Evolutionary conservation across 1,284 basidiomycete species (phyloP), one percentile per base, ranked within the genome.

Genomic region (Papiliotrema fonsecae): DNA sequence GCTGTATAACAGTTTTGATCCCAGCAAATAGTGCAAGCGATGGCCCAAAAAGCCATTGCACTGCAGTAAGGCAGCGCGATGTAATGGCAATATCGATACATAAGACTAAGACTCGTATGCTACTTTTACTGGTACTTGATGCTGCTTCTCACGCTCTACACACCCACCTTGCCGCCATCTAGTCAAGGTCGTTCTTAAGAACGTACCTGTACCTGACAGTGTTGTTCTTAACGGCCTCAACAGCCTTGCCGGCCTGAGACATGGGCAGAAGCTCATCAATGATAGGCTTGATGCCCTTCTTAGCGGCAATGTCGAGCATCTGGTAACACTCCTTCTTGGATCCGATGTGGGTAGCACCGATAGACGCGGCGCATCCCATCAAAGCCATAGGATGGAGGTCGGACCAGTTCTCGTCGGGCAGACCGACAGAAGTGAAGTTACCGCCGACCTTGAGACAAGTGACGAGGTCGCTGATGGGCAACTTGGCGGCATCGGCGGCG

Each of bases 221-320:
- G 60, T 78, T 79, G 49, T 76, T 67, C 66, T 77, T 74, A 42
- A 82, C 69, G 18, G 75, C 74, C 62, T 79, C 72, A 42, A 82
- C 74, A 4, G 79, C 81, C 65, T 79, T 75, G 40, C 67, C 71
- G 34, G 76, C 79, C 30, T 81, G 75, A 56, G 75, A 77, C 81
- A 83, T 83, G 38, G 78, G 78, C 34, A 81, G 49, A 26, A 74
- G 60, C 60, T 79, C 71, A 31, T 56, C 51, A 68, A 72, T 61
- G 67, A 76, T 77, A 10, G 77, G 76, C 53, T 74, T 72, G 57
- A 80, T 68, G 5, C 69, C 69, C 67, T 82, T 79, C 59, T 81
- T 72, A 6, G 76, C 76, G 6, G 79, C 81, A n/a, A 83, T 72
- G 53, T 80, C 62, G 16, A 82, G 69, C 82, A 84, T 84, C 49